Percentiles rank a stretch among this genome's conserved stretches.
Evolutionary conservation across 768 basidiomycete genomes (phyloP).

Genomic region (Pleurotus citrinopileatus): DNA sequence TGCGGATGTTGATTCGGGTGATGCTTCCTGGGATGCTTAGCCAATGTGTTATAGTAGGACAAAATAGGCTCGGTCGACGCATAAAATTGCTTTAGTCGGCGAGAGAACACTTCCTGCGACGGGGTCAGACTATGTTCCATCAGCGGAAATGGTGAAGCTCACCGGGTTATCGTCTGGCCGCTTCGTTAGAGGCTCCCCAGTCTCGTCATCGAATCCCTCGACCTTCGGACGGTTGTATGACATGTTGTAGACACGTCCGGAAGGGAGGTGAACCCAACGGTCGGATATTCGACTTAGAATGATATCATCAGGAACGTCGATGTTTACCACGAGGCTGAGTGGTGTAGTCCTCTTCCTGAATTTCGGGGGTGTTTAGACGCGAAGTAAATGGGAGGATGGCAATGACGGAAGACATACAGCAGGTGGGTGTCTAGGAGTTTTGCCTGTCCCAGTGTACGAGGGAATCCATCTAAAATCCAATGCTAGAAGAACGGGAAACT

Average conservation of each 20-base stretch:
- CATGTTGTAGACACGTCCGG: constrained; percentile 88
- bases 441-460: constrained; percentile 84
- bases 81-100: constrained; percentile 76
- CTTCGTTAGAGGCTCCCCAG: constrained; percentile 84
- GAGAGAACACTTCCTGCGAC: constrained; percentile 70
- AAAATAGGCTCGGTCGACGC: constrained; percentile 80
- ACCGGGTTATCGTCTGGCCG: constrained; percentile 90
- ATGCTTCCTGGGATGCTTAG: constrained; percentile 19
- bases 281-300: constrained; percentile 87
- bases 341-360: constrained; percentile 59
- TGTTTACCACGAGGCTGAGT: constrained; percentile 78
- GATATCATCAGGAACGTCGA: constrained; percentile 85
- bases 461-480: constrained; percentile 94
- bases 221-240: constrained; percentile 84
- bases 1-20: constrained; percentile 46
- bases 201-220: constrained; percentile 78
- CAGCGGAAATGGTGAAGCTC: constrained; percentile 24
- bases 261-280: constrained; percentile 85
- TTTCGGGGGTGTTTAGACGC: background rate
- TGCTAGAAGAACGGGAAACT: constrained; percentile 41
- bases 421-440: constrained; percentile 75
- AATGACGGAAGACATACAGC: constrained; percentile 38
- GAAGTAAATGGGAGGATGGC: constrained; percentile 1
- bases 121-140: background rate
- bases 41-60: constrained; percentile 52